Evolutionary conservation across 2,329 filamentous ascomycete species (phyloP).

Genomic region (Cladosporium sp.): DNA sequence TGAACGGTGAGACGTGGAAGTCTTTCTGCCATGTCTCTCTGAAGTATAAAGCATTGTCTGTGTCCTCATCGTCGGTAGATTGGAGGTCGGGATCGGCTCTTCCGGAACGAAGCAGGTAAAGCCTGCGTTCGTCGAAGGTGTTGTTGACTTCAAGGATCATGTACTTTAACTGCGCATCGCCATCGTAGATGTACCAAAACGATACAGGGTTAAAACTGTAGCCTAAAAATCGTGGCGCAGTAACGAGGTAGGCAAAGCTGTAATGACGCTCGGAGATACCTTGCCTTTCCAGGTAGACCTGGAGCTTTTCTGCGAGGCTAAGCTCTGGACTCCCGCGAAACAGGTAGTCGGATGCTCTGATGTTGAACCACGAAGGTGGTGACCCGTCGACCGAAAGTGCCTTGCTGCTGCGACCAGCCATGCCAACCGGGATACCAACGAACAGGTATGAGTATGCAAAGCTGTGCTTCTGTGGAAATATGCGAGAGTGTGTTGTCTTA

Average conservation of each 20-base stretch:
- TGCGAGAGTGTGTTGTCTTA: conserved; percentile 59
- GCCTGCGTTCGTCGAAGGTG: conserved; percentile 67
- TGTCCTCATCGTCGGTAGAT: neutral
- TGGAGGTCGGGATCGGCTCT: conserved; percentile 1
- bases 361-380: conserved; percentile 52
- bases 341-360: conserved; percentile 60
- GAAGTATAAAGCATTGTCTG: conserved; percentile 33
- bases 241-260: conserved; percentile 66
- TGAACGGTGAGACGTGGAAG: conserved; percentile 75
- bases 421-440: conserved; percentile 64
- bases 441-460: conserved; percentile 70
- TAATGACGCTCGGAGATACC: conserved; percentile 57
- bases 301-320: conserved; percentile 61
- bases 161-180: conserved; percentile 53
- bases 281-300: conserved; percentile 54
- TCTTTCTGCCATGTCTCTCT: conserved; percentile 61
- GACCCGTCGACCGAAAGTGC: conserved; percentile 49
- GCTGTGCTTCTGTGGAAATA: conserved; percentile 64
- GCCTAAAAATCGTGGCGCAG: conserved; percentile 63
- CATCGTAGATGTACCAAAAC: conserved; percentile 73
- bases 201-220: conserved; percentile 73
- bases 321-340: conserved; percentile 48
- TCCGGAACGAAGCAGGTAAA: conserved; percentile 57
- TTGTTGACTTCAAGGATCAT: conserved; percentile 74
- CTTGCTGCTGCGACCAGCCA: conserved; percentile 51